Base-by-base conservation (phyloP, 148 eudicot species). In the Chenopodium formosanum region DNA sequence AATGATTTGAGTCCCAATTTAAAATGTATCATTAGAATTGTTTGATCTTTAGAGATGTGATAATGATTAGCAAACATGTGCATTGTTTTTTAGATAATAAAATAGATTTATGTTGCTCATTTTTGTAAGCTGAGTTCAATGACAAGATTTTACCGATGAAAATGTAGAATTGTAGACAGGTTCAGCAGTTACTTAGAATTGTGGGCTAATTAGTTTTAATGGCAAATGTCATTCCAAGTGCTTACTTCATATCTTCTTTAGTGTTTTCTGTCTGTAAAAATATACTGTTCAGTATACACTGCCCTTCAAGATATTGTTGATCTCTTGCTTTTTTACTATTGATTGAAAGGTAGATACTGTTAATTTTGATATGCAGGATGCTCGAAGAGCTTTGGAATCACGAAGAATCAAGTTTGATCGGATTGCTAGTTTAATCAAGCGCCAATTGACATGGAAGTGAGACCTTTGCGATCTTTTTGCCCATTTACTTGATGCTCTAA, bases 391-490 rank as follows among this genome's bases (percentile, higher is more conserved):
- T 71, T 82, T 91, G 52, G 82, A 87, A 40, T 70, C 90, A 82
- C 91, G 99, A 80, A 69, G 87, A 84, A 81, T 63, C 63, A 92
- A 91, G 85, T 96, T 92, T 81, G 85, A 85, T 50, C 86, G 95
- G 82, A 96, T 85, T 85, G 97, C 95, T 69, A 81, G 87, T 84
- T 83, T 82, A 46, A 76, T 92, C 85, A 94, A 87, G 89, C 92
- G 98, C 75, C 89, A 90, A 85, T 85, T 96, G 77, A 94, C 95
- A 12, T 94, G 98, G 98, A 86, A 89, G 99, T 96, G 88, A 84
- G 93, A 44, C 71, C 86, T 82, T 34, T 77, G 13, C 60, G 12
- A 70, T 70, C 77, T 46, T 40, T 20, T 64, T 48, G 20, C 7
- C 16, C 34, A 72, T 31, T 56, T 47, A 11, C 44, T 32, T 78